phyloP scores from a whole-genome alignment of 306 rosid genomes.

The Clitoria ternatea region DNA sequence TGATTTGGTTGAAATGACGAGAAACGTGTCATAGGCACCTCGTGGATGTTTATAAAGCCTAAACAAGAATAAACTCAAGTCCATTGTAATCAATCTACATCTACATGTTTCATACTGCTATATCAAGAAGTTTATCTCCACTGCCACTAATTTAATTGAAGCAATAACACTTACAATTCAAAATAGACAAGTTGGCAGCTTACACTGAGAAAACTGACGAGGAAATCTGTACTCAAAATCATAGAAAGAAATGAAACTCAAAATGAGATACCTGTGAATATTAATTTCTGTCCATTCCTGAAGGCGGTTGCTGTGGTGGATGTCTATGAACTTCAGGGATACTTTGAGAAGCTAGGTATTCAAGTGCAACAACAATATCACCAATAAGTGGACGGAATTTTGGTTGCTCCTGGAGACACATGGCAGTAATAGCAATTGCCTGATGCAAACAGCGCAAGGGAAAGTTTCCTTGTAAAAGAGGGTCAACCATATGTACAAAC shows the following conservation, averaged over 20 bases:
- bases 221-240: conserved; percentile 29
- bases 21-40: conserved; percentile 13
- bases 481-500: conserved; percentile 59
- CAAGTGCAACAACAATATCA: conserved; percentile 90
- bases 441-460: conserved; percentile 87
- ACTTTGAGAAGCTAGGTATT: conserved; percentile 73
- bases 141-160: conserved; percentile 8
- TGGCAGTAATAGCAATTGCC: conserved; percentile 88
- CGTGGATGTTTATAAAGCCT: conserved; percentile 19
- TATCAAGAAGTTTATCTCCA: conserved; percentile 8
- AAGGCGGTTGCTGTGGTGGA: conserved; percentile 26
- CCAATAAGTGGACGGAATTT: conserved; percentile 77
- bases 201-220: conserved; percentile 34
- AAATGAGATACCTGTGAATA: conserved; percentile 25
- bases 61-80: background rate
- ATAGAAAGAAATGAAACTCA: conserved; percentile 35
- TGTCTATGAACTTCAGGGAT: conserved; percentile 23
- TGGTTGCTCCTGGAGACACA: conserved; percentile 97
- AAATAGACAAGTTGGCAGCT: conserved; percentile 23
- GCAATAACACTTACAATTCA: conserved; percentile 14
- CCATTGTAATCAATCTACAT: conserved; percentile 4
- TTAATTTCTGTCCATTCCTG: conserved; percentile 24
- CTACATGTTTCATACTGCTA: background rate
- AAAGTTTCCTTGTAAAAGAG: conserved; percentile 65
- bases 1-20: conserved; percentile 14